phyloP scores from a whole-genome alignment of 2,329 filamentous ascomycete genomes.

The Nothopassalora personata region DNA sequence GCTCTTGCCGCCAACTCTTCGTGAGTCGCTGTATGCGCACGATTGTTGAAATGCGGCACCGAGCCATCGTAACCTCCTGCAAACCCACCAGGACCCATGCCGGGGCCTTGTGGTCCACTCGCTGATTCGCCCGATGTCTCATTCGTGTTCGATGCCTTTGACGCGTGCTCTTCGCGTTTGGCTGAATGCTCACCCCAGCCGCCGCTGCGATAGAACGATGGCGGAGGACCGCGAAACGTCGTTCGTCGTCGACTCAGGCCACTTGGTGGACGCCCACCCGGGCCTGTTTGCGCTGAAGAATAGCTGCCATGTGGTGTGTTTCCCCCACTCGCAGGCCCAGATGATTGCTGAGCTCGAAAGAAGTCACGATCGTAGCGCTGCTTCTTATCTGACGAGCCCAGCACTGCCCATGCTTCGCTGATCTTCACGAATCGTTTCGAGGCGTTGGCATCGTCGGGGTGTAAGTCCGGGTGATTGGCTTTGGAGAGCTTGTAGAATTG shows the following conservation, averaged over 20 bases:
- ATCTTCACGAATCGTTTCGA: conserved; percentile 58
- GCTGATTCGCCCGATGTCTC: conserved; percentile 23
- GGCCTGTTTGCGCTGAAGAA: conserved; percentile 47
- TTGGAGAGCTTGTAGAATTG: conserved; percentile 90
- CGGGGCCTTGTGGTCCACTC: conserved; percentile 14
- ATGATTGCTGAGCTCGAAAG: conserved; percentile 34
- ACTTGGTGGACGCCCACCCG: conserved; percentile 70
- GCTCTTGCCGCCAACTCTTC: conserved; percentile 44
- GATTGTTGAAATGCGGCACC: conserved; percentile 73
- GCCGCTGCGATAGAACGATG: conserved; percentile 77
- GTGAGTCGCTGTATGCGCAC: conserved; percentile 69
- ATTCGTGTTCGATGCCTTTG: conserved; percentile 27
- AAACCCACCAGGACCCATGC: conserved; percentile 48
- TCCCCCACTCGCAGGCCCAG: conserved; percentile 31
- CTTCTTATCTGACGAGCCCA: conserved; percentile 61
- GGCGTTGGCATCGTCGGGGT: conserved; percentile 68
- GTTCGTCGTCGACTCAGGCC: conserved; percentile 73
- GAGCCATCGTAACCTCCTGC: conserved; percentile 51
- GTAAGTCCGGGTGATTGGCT: conserved; percentile 84
- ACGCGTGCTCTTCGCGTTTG: conserved; percentile 49
- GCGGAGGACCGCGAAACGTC: conserved; percentile 78
- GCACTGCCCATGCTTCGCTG: conserved; percentile 34
- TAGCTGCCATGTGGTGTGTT: conserved; percentile 53
- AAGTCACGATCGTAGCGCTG: conserved; percentile 73
- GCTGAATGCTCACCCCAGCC: conserved; percentile 65